Percentiles rank a stretch among this genome's conserved stretches.
These are phyloP conservation scores for Salix viminalis DNA, from an alignment of 345 rosid species.

Conservation along the genomic window DNA sequence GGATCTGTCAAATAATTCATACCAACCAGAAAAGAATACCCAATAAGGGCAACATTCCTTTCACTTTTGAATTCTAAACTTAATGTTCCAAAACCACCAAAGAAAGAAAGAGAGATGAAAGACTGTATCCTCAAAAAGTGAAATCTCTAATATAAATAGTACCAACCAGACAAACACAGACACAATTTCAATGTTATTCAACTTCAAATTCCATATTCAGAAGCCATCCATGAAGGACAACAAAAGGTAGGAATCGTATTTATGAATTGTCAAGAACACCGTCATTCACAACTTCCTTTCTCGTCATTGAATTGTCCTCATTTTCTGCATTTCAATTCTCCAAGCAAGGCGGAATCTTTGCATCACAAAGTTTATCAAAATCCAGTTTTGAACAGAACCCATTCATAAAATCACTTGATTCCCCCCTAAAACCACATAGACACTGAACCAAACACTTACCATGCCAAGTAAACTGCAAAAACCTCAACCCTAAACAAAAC, in stretches of 20 bases:
- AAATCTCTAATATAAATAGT: slow-evolving; percentile 5
- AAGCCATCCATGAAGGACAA: too few relatives aligned
- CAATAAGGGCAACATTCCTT: neutral
- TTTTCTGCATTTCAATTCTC: slow-evolving; percentile 11
- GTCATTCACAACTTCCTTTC: slow-evolving; percentile 14
- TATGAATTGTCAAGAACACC: slow-evolving; percentile 9
- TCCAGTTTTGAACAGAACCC: slow-evolving; percentile 16
- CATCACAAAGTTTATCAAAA: slow-evolving; percentile 15
- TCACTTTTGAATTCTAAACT: neutral
- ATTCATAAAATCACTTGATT: slow-evolving; percentile 15
- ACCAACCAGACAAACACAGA: slow-evolving; percentile 24
- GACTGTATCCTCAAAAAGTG: neutral
- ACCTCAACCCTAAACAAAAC: slow-evolving; percentile 33
- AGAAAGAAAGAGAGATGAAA: neutral
- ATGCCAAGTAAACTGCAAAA: slow-evolving; percentile 26
- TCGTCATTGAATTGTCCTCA: neutral
- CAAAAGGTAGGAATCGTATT: too few relatives aligned
- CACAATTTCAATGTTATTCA: too few relatives aligned
- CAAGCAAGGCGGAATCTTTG: slow-evolving; percentile 20
- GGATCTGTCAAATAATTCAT: neutral
- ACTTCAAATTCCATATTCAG: too few relatives aligned
- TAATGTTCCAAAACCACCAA: neutral
- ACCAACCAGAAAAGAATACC: neutral
- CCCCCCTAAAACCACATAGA: slow-evolving; percentile 19
- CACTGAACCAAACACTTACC: slow-evolving; percentile 24